phyloP scores from a whole-genome alignment of 768 basidiomycete genomes.

The Boletus sp. region DNA sequence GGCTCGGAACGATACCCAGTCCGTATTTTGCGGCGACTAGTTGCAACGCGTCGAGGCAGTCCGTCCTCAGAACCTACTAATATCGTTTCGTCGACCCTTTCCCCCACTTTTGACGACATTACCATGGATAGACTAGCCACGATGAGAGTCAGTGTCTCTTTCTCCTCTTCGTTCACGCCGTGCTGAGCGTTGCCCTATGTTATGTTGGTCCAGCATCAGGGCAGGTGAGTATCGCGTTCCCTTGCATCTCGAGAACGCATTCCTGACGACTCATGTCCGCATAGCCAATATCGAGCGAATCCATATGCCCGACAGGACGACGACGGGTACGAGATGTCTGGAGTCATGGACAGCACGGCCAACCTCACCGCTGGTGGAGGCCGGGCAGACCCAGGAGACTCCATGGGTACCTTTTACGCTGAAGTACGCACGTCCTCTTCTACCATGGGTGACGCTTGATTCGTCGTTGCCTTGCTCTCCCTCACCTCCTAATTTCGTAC shows the following conservation, averaged over 20 bases:
- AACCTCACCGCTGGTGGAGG: constrained; percentile 41
- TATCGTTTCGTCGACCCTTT: background rate
- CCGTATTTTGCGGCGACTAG: no score
- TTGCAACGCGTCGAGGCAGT: background rate
- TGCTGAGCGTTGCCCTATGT: constrained; percentile 4
- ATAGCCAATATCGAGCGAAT: constrained; percentile 44
- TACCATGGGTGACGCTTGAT: background rate
- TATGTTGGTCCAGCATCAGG: constrained; percentile 67
- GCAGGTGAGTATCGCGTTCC: constrained; percentile 38
- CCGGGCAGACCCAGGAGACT: constrained; percentile 46
- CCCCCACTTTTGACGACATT: constrained; percentile 52
- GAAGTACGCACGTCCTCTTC: constrained; percentile 49
- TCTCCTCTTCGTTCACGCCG: background rate
- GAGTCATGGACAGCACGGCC: constrained; percentile 58
- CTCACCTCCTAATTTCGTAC: background rate
- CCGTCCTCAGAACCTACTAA: background rate
- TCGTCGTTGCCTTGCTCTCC: background rate
- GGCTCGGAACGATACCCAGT: no score
- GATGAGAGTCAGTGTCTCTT: constrained; percentile 58
- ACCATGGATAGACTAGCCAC: constrained; percentile 85
- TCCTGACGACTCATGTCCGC: background rate
- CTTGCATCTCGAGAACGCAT: background rate
- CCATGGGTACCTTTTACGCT: constrained; percentile 72
- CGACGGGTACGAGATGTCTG: constrained; percentile 66
- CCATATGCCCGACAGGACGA: constrained; percentile 68